Evolutionary conservation across 306 rosid species (phyloP).

Genomic region (Adenanthera pavonina): DNA sequence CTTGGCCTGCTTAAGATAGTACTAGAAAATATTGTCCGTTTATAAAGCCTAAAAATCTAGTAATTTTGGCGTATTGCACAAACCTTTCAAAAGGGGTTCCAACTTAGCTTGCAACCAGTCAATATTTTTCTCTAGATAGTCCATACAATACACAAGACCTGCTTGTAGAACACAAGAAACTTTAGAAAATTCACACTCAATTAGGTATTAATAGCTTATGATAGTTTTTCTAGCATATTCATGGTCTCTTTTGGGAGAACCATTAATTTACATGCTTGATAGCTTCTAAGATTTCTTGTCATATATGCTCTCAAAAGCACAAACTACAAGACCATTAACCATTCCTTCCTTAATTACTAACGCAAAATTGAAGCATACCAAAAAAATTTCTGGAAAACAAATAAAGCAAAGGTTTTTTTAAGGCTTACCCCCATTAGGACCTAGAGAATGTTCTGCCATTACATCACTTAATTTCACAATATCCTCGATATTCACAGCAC

Average conservation of each 20-base stretch:
- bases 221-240: slow-evolving; percentile 11
- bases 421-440: slow-evolving; percentile 89
- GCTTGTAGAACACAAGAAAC: slow-evolving; percentile 39
- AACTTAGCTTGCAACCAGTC: slow-evolving; percentile 88
- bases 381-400: neutral
- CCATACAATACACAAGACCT: slow-evolving; percentile 97
- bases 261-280: neutral
- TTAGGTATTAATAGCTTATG: slow-evolving; percentile 12
- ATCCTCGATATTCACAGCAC: slow-evolving; percentile 82
- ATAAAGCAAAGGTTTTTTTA: neutral
- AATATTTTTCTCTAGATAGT: slow-evolving; percentile 88
- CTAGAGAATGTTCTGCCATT: slow-evolving; percentile 84
- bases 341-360: neutral
- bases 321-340: slow-evolving; percentile 27
- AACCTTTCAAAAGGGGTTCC: slow-evolving; percentile 89
- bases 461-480: slow-evolving; percentile 84
- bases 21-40: neutral
- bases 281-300: neutral
- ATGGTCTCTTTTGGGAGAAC: slow-evolving; percentile 5
- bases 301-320: neutral
- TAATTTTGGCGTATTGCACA: slow-evolving; percentile 39
- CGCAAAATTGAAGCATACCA: neutral
- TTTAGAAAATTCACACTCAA: slow-evolving; percentile 33
- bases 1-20: slow-evolving; percentile 28
- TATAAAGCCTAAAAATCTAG: slow-evolving; percentile 21